phyloP scores from a whole-genome alignment of 1,284 basidiomycete genomes.

The Anthracocystis walkeri region DNA sequence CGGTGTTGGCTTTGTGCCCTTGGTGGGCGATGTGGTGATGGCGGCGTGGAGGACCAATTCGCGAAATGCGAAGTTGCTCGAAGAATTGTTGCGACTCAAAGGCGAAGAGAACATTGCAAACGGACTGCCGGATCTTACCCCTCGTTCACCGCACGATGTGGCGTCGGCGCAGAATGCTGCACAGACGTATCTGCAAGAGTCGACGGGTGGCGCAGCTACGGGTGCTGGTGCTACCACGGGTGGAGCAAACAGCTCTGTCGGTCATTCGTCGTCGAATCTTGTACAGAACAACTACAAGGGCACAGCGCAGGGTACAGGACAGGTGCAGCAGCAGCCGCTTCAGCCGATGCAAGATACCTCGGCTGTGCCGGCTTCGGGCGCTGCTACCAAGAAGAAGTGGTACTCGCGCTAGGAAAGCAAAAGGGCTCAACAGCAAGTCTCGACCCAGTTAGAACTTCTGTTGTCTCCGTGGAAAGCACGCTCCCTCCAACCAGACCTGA shows the following conservation, averaged over 20 bases:
- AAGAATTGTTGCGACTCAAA: slow-evolving; percentile 55
- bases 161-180: slow-evolving; percentile 31
- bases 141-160: slow-evolving; percentile 30
- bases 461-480: neutral
- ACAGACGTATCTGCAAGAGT: slow-evolving; percentile 23
- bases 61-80: slow-evolving; percentile 77
- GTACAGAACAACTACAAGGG: slow-evolving; percentile 22
- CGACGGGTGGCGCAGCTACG: neutral
- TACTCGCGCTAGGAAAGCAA: slow-evolving; percentile 8
- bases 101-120: slow-evolving; percentile 60
- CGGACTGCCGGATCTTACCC: slow-evolving; percentile 53
- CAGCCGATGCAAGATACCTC: slow-evolving; percentile 31
- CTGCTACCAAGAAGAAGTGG: slow-evolving; percentile 29
- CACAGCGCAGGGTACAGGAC: slow-evolving; percentile 3
- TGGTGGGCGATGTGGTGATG: slow-evolving; percentile 82
- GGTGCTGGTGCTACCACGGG: neutral
- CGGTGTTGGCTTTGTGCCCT: slow-evolving; percentile 80
- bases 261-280: slow-evolving; percentile 29
- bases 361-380: slow-evolving; percentile 6
- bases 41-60: slow-evolving; percentile 88
- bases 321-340: slow-evolving; percentile 6
- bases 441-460: neutral
- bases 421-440: neutral
- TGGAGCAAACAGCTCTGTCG: slow-evolving; percentile 12
- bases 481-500: neutral